Evolutionary conservation across 179 eudicot species (phyloP), one percentile per base, ranked within the genome.

Genomic region (Silene noctiflora): DNA sequence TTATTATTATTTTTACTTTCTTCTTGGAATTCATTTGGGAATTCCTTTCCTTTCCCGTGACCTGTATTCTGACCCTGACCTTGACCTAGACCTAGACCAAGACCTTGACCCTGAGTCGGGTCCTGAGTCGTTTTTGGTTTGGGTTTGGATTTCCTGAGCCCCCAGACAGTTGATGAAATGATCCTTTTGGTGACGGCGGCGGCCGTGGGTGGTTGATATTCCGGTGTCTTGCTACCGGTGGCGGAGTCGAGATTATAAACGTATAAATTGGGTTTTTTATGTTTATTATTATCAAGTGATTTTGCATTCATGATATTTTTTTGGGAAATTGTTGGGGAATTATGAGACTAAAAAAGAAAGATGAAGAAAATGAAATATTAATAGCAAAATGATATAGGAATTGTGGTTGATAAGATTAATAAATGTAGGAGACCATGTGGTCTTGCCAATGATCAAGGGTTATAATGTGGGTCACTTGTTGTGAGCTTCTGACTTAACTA

Each of bases 381-480:
- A 22, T 79, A n/a, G n/a, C n/a, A n/a, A n/a, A n/a, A n/a, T n/a
- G n/a, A n/a, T n/a, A 6, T 39, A 39, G 46, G 46, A 22, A 69
- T 46, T 24, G 21, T 76, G 68, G 78, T 75, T 75, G 79, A 42
- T 75, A 48, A 53, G 51, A 48, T 39, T 60, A 81, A 68, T 82
- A 62, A 74, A 75, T 80, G 81, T 29, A 80, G 84, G 88, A 88
- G 78, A 85, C 88, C 91, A 88, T 88, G 91, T 90, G 94, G 73
- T 76, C 73, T 71, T 72, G 86, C 82, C 89, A 85, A 76, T 72
- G 77, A 82, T 84, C 74, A 55, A 63, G 85, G 83, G 66, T 75
- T 70, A 77, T 61, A 56, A 60, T 53, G 62, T 71, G 63, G 21
- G 62, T 24, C 48, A 72, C 4, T 19, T 8, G 67, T 70, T 63